phyloP scores from a whole-genome alignment of 2,329 filamentous ascomycete species.

The Calonectria hawksworthii region DNA sequence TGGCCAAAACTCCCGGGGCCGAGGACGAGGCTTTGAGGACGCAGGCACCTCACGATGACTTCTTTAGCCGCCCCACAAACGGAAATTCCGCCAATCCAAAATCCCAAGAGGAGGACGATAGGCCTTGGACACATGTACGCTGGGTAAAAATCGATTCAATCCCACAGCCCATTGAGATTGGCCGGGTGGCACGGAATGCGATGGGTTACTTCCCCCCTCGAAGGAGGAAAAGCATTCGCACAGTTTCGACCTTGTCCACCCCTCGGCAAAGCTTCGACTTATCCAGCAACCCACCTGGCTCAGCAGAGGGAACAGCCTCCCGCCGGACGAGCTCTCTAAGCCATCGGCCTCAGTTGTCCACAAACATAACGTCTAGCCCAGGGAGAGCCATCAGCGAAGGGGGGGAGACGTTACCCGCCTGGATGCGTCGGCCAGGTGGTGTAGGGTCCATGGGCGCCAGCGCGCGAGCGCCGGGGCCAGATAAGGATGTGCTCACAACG shows the following conservation, averaged over 20 bases:
- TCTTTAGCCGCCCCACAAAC: slow-evolving; percentile 56
- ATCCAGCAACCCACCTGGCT: slow-evolving; percentile 59
- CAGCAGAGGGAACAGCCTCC: slow-evolving; percentile 51
- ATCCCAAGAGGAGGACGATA: slow-evolving; percentile 65
- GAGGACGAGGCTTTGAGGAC: slow-evolving; percentile 45
- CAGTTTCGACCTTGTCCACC: slow-evolving; percentile 75
- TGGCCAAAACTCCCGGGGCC: slow-evolving; percentile 61
- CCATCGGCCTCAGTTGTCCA: slow-evolving; percentile 50
- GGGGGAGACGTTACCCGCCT: slow-evolving; percentile 62
- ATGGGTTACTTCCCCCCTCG: slow-evolving; percentile 94
- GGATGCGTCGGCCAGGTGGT: slow-evolving; percentile 87
- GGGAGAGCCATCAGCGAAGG: slow-evolving; percentile 55
- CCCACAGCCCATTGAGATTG: slow-evolving; percentile 83
- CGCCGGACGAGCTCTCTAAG: slow-evolving; percentile 60
- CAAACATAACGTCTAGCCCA: slow-evolving; percentile 52
- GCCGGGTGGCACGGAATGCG: slow-evolving; percentile 82
- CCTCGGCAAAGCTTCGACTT: slow-evolving; percentile 76
- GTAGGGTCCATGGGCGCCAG: slow-evolving; percentile 84
- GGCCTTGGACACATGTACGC: slow-evolving; percentile 86
- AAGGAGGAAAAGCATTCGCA: slow-evolving; percentile 84
- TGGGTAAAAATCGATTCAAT: slow-evolving; percentile 86
- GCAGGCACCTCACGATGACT: slow-evolving; percentile 55
- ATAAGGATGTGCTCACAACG: slow-evolving; percentile 85
- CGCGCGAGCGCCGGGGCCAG: slow-evolving; percentile 83
- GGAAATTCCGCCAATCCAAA: slow-evolving; percentile 46